These are phyloP conservation scores for Nitzschia sp. DNA, from an alignment of 108 stramenopile species.

Conservation along the genomic window DNA sequence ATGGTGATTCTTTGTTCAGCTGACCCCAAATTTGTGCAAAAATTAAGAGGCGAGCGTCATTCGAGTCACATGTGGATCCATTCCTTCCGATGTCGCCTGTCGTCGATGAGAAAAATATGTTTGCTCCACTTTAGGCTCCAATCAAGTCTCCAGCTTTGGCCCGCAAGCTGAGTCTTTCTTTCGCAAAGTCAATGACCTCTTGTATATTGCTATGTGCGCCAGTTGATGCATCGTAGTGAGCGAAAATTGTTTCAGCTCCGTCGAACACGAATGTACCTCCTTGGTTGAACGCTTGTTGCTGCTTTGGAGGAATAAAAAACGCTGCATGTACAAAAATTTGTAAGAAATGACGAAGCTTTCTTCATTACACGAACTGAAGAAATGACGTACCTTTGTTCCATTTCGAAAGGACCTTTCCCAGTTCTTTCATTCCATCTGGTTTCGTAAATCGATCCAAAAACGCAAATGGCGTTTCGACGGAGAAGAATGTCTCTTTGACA, in stretches of 20 bases:
- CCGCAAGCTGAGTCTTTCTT: slow-evolving; percentile 2
- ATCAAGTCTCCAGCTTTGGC: not conserved
- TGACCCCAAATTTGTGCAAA: no score
- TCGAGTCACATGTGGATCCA: no score
- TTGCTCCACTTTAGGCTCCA: not conserved
- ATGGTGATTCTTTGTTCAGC: no score
- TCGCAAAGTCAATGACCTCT: slow-evolving; percentile 47
- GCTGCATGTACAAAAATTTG: slow-evolving; percentile 26
- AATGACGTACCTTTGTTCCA: slow-evolving; percentile 60
- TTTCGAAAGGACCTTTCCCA: slow-evolving; percentile 64
- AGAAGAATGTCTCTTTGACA: slow-evolving; percentile 62
- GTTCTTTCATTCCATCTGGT: slow-evolving; percentile 40
- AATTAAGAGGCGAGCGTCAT: no score
- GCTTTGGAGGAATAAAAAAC: slow-evolving; percentile 69
- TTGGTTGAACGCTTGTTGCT: slow-evolving; percentile 69
- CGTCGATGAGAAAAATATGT: no score
- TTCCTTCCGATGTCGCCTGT: no score
- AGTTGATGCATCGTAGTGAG: slow-evolving; percentile 78
- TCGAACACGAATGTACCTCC: slow-evolving; percentile 78
- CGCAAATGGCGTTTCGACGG: slow-evolving; percentile 58
- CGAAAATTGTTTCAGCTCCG: slow-evolving; percentile 58
- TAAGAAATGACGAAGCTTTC: not conserved
- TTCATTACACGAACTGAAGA: not conserved
- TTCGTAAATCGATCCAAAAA: slow-evolving; percentile 56
- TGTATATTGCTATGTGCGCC: slow-evolving; percentile 59